Conservation (phyloP, 2,329 filamentous ascomycete species). For the Stachybotrys chlorohalonatus region DNA sequence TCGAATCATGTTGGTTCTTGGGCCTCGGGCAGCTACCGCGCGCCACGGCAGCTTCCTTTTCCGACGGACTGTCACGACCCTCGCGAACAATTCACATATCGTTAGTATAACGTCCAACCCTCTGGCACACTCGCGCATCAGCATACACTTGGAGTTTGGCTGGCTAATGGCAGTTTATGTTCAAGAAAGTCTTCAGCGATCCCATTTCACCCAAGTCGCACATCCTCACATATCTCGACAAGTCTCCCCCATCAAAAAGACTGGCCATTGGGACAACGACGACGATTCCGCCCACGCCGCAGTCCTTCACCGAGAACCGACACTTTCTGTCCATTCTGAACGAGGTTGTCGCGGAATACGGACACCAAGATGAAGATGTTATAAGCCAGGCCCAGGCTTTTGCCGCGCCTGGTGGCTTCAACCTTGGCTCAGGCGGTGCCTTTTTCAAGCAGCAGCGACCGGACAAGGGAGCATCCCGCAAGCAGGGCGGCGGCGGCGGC, state of each 20-base stretch:
- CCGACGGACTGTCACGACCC: constrained; percentile 31
- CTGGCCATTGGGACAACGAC: constrained; percentile 53
- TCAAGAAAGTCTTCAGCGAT: constrained; percentile 49
- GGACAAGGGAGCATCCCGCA: constrained; percentile 19
- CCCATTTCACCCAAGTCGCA: constrained; percentile 34
- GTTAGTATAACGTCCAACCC: constrained; percentile 25
- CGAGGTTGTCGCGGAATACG: constrained; percentile 45
- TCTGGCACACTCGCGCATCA: neutral
- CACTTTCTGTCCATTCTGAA: constrained; percentile 51
- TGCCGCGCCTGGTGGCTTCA: constrained; percentile 46
- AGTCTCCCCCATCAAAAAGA: constrained; percentile 40
- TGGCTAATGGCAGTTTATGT: neutral
- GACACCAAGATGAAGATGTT: constrained; percentile 46
- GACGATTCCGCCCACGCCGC: constrained; percentile 49
- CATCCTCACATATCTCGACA: constrained; percentile 51
- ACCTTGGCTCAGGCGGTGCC: constrained; percentile 41
- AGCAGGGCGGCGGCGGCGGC: constrained; percentile 28
- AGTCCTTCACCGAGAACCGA: constrained; percentile 50
- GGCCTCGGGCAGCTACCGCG: constrained; percentile 11
- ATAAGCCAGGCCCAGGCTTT: constrained; percentile 49
- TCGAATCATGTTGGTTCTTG: constrained; percentile 15
- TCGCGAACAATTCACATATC: constrained; percentile 44
- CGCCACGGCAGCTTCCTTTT: constrained; percentile 8
- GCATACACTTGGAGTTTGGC: neutral
- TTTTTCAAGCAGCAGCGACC: constrained; percentile 36